Evolutionary conservation across 257 asterid species (phyloP).

Genomic region (Solanum etuberosum): DNA sequence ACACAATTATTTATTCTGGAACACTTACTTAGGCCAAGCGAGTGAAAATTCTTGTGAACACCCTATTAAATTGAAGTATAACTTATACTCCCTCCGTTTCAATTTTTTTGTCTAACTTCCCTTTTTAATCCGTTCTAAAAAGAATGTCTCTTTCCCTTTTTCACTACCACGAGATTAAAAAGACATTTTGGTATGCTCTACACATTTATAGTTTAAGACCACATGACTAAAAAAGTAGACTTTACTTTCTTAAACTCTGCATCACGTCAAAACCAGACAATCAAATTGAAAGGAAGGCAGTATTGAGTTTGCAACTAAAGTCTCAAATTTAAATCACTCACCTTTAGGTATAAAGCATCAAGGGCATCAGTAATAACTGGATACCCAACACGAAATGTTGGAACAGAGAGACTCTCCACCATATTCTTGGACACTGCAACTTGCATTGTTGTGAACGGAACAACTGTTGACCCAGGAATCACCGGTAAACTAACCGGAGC

Average conservation of each 20-base stretch:
- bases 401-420: conserved; percentile 62
- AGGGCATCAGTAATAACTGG: conserved; percentile 29
- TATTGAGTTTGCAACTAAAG: not conserved
- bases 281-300: not conserved
- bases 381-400: conserved; percentile 26
- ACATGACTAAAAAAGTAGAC: not conserved
- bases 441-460: conserved; percentile 78
- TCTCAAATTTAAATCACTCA: not conserved
- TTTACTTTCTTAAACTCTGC: not conserved
- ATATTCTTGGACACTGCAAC: conserved; percentile 72
- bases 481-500: conserved; percentile 36
- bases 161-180: not conserved
- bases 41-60: not conserved
- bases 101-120: not conserved
- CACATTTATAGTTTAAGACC: not conserved
- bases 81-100: not conserved
- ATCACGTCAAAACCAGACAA: not conserved
- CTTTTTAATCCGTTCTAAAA: not conserved
- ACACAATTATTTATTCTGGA: not conserved
- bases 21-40: not conserved
- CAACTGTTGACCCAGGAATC: conserved; percentile 53
- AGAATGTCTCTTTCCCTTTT: not conserved
- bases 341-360: conserved; percentile 76
- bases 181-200: not conserved
- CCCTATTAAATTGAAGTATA: not conserved